phyloP scores from a whole-genome alignment of 768 basidiomycete species.

The Hysterangium stoloniferum region DNA sequence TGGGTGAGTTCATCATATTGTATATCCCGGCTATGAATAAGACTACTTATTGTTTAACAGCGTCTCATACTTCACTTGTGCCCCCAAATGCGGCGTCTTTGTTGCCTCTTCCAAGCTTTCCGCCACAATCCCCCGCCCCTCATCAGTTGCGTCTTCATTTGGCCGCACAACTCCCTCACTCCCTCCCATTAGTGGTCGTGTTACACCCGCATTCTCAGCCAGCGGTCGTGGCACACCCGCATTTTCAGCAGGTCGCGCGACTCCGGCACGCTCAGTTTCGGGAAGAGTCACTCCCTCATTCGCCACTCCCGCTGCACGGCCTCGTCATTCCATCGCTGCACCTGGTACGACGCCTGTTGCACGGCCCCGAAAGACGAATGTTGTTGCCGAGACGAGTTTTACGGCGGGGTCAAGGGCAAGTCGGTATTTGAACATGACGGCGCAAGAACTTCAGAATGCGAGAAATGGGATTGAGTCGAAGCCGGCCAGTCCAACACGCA shows the following conservation, averaged over 20 bases:
- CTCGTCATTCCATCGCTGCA: conserved; percentile 30
- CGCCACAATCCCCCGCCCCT: conserved; percentile 51
- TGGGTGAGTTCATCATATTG: conserved; percentile 51
- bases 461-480: conserved; percentile 20
- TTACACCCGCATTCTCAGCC: conserved; percentile 9
- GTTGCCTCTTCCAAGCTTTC: conserved; percentile 79
- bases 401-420: conserved; percentile 81
- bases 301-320: conserved; percentile 36
- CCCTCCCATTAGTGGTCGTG: conserved; percentile 28
- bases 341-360: conserved; percentile 24
- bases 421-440: conserved; percentile 79
- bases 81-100: conserved; percentile 85
- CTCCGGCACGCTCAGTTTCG: conserved; percentile 32
- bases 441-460: conserved; percentile 62
- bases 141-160: conserved; percentile 74
- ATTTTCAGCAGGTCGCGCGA: conserved; percentile 40
- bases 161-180: conserved; percentile 37
- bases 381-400: conserved; percentile 35
- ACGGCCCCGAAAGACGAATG: conserved; percentile 22
- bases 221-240: conserved; percentile 19
- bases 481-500: conserved; percentile 18
- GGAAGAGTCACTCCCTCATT: conserved; percentile 20
- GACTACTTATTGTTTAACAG: neutral
- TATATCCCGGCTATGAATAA: neutral
- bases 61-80: conserved; percentile 60